Evolutionary conservation across 2,329 filamentous ascomycete species (phyloP), one percentile per base, ranked within the genome.

Genomic region (Xylariomycetidae sp.): DNA sequence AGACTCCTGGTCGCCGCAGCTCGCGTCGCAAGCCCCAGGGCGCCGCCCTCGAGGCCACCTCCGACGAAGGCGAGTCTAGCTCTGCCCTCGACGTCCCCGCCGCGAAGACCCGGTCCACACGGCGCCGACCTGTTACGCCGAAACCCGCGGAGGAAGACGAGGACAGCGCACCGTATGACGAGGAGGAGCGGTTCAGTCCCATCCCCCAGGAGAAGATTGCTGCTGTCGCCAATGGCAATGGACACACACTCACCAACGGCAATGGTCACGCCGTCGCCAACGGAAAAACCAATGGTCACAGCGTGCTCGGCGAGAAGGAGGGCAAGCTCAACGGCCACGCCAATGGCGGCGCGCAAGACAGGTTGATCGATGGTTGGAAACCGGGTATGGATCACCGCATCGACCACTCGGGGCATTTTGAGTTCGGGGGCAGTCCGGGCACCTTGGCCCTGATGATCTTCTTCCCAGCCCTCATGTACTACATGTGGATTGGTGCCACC

Each of bases 401-500:
- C 37, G 79, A 83, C 61, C 65, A 72, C 51, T 79, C 75, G 2
- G 76, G 72, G 43, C 66, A 74, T 43, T 74, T 76, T 48, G 93
- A 98, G 57, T 98, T 96, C 56, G 90, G 90, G 43, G 92, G 92
- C 38, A 80, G 85, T 3, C 57, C 73, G n/a, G 90, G 92, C 35
- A 82, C 89, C 25, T 63, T 74, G 12, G 68, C 75, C 47, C 88
- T 95, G 76, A 96, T 96, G 87, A 72, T 88, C 42, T 78, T 83
- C 28, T 98, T 96, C 63, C 92, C 92, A n/a, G 42, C 81, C 23
- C 74, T 98, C 50, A 96, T 96, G 90, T 95, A 86, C 74, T 96
- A 95, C 67, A 95, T 98, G 89, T 96, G 89, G 89, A 81, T 94
- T 60, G 92, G 92, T 31, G 85, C 90, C 20, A 89, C 82, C 31